Percentiles rank a stretch among this genome's conserved stretches.
phyloP scores from a whole-genome alignment of 2,329 filamentous ascomycete genomes.

The Mycosphaerelloides madeirae region DNA sequence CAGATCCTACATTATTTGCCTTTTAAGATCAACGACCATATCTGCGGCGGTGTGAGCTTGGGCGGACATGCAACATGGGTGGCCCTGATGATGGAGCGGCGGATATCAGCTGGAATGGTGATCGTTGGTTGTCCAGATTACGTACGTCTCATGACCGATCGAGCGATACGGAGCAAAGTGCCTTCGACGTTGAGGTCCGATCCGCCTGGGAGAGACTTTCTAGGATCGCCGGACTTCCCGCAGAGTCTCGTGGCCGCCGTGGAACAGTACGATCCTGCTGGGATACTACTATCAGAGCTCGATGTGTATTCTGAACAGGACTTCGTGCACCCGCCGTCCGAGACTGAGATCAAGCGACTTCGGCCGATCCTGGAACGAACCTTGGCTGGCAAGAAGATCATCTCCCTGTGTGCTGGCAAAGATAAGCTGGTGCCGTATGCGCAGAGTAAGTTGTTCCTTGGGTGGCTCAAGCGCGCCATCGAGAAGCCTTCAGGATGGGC shows the following conservation, averaged over 20 bases:
- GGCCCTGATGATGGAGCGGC: conserved; percentile 68
- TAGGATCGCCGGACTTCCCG: conserved; percentile 77
- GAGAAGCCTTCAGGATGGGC: conserved; percentile 46
- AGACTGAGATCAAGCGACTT: conserved; percentile 43
- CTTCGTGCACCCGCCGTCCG: conserved; percentile 35
- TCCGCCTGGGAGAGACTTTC: conserved; percentile 57
- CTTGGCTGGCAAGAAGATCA: conserved; percentile 56
- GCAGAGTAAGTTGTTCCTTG: conserved; percentile 56
- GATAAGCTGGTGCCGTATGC: conserved; percentile 71
- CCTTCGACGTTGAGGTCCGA: conserved; percentile 45
- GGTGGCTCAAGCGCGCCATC: conserved; percentile 55
- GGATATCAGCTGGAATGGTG: conserved; percentile 71
- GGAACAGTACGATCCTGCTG: conserved; percentile 67
- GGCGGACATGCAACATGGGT: conserved; percentile 90
- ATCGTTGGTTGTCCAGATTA: conserved; percentile 91
- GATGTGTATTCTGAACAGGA: conserved; percentile 27
- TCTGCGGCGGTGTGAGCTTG: conserved; percentile 76
- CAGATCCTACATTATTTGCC: conserved; percentile 67
- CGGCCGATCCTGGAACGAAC: conserved; percentile 28
- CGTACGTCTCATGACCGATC: conserved; percentile 70
- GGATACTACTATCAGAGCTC: conserved; percentile 56
- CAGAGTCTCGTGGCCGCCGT: conserved; percentile 59
- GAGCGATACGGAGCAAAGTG: conserved; percentile 67
- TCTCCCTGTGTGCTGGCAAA: conserved; percentile 60
- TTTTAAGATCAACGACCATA: conserved; percentile 54